Conservation (phyloP, 2,329 filamentous ascomycete species). For the Alternaria triticina region DNA sequence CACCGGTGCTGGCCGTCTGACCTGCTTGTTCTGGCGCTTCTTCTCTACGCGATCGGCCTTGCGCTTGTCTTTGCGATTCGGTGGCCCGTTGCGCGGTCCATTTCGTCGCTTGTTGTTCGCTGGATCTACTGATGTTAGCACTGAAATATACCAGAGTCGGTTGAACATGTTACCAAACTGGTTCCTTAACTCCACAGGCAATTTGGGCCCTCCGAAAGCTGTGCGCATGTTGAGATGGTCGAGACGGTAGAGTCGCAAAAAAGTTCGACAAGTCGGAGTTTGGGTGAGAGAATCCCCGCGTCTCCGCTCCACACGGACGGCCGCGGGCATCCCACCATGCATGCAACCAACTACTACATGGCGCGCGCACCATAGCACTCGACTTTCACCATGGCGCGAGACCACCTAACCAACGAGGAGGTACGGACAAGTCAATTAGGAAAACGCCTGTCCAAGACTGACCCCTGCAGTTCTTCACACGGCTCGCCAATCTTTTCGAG, state of each 20-base stretch:
- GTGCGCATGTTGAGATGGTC: constrained; percentile 45
- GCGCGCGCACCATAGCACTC: constrained; percentile 27
- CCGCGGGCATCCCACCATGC: constrained; percentile 26
- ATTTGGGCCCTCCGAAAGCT: constrained; percentile 50
- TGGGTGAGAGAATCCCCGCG: constrained; percentile 24
- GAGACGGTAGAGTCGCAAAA: constrained; percentile 31
- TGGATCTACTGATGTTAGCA: constrained; percentile 32
- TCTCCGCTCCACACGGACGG: constrained; percentile 27
- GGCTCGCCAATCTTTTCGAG: constrained; percentile 71
- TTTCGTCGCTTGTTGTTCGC: constrained; percentile 30
- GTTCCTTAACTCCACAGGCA: constrained; percentile 55
- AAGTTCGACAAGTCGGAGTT: constrained; percentile 40
- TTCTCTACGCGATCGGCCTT: constrained; percentile 70
- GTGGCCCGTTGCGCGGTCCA: constrained; percentile 35
- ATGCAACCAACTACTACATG: constrained; percentile 22
- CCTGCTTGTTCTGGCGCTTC: constrained; percentile 53
- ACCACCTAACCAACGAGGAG: constrained; percentile 67
- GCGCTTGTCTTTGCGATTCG: constrained; percentile 68
- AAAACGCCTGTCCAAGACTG: not conserved
- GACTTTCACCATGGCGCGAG: constrained; percentile 53
- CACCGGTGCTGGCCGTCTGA: constrained; percentile 17
- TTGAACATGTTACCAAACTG: constrained; percentile 52
- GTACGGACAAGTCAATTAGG: constrained; percentile 51
- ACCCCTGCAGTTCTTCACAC: constrained; percentile 70
- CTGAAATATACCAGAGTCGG: not conserved